Evolutionary conservation across 2,329 filamentous ascomycete genomes (phyloP).

Genomic region (Colletotrichum destructivum): DNA sequence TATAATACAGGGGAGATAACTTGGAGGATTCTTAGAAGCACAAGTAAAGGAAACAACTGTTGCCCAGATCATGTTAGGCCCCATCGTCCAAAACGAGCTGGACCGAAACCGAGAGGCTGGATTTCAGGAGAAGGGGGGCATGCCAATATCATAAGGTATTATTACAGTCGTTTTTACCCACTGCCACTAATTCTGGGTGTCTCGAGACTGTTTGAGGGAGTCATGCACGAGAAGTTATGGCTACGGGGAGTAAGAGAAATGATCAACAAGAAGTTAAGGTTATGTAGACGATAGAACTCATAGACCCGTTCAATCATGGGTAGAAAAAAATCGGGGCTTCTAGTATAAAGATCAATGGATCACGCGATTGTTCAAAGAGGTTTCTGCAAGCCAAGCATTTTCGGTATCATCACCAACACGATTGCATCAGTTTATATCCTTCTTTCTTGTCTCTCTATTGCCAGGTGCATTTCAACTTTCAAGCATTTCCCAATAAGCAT

Average conservation of each 20-base stretch:
- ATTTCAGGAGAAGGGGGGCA: too few species aligned
- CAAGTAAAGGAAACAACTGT: too few species aligned
- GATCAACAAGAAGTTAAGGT: conserved; percentile 1
- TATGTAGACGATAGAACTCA: neutral
- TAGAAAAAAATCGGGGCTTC: neutral
- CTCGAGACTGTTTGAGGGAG: conserved; percentile 21
- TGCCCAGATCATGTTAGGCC: too few species aligned
- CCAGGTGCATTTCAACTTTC: conserved; percentile 1
- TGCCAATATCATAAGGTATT: too few species aligned
- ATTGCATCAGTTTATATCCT: neutral
- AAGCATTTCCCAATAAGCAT: neutral
- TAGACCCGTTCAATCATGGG: neutral
- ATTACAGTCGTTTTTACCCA: neutral
- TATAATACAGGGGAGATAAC: too few species aligned
- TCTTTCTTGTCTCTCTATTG: neutral
- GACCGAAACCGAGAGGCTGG: too few species aligned
- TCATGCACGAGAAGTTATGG: neutral
- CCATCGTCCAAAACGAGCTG: too few species aligned
- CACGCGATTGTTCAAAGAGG: neutral
- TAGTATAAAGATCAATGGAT: neutral
- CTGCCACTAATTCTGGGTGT: conserved; percentile 15
- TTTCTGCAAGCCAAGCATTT: too few species aligned
- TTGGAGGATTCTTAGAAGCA: too few species aligned
- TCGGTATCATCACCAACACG: too few species aligned
- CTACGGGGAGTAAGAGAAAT: neutral